phyloP scores from a whole-genome alignment of 106 monocot species.

The Dendrobium catenatum region DNA sequence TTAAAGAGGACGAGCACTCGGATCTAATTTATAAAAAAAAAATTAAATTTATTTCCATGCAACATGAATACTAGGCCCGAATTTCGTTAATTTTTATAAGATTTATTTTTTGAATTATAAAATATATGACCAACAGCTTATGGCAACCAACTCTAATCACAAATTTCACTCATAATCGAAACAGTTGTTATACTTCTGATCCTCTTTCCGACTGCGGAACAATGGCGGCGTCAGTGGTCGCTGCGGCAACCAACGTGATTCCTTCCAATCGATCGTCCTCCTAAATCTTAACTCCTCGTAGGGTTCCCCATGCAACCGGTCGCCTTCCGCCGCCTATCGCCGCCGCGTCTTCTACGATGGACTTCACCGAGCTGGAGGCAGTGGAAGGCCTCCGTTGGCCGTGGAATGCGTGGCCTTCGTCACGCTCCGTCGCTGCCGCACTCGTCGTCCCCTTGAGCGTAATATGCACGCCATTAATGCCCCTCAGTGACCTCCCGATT shows the following conservation, averaged over 20 bases:
- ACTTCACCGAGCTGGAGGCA: conserved; percentile 93
- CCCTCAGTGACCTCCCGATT: conserved; percentile 55
- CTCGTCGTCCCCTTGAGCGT: conserved; percentile 79
- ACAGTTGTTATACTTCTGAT: too few species aligned
- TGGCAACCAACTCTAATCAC: too few species aligned
- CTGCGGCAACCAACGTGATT: neutral
- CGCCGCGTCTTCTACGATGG: conserved; percentile 41
- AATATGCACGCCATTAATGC: conserved; percentile 60
- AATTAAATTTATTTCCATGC: too few species aligned
- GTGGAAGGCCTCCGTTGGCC: conserved; percentile 90
- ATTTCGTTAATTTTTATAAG: too few species aligned
- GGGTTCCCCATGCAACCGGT: neutral
- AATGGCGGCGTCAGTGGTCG: neutral
- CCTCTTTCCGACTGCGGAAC: neutral
- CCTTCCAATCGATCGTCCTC: neutral
- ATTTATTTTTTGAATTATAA: too few species aligned
- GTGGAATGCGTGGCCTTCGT: conserved; percentile 65
- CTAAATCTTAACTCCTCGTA: neutral
- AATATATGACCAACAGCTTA: too few species aligned
- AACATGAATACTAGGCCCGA: too few species aligned
- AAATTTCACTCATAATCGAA: too few species aligned
- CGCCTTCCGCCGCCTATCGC: neutral
- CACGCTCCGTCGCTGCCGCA: conserved; percentile 43
- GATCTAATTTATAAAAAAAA: too few species aligned
- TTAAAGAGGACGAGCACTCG: too few species aligned